Evolutionary conservation across 2,329 filamentous ascomycete genomes (phyloP), one percentile per base, ranked within the genome.

Genomic region (Sporothrix pallida): DNA sequence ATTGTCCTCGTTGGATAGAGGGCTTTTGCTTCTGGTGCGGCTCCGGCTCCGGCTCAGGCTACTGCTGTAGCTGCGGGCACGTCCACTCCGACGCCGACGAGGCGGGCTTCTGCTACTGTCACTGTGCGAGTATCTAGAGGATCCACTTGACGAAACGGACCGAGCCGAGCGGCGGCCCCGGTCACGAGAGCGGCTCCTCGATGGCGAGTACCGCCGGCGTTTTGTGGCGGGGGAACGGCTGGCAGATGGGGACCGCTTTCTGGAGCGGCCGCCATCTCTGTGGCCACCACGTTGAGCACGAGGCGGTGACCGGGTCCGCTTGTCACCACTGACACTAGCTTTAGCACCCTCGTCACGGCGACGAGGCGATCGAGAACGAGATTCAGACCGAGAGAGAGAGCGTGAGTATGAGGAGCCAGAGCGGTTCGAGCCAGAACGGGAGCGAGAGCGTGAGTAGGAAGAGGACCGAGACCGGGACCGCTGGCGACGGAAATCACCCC

Each of bases 121-220:
- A 72, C 79, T 81, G 17, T 72, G 78, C 10, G 78, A 81, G 12
- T 79, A 79, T 8, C 82, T 80, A 2, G 80, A 80, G 5, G 81
- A 82, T n/a, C 78, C 77, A 31, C 82, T 82, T 6, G 80, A 80
- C n/a, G 82, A 83, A 2, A 80, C 77, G 2, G 80, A 81, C n/a
- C 83, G 82, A 10, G 37, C 67, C 78, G 79, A 71, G 80, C 82
- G 76, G 7, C 83, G 83, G 44, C 82, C 82, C 74, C 79, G 82
- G 72, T 76, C 82, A 74, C 77, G 83, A 74, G 87, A 87, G 23
- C 84, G 83, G 75, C 85, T 87, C 50, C 82, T 81, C 5, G 85
- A 87, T 15, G 81, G 80, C 3, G 86, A 86, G 73, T 86, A 85
- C 73, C 86, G 84, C 48, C 87, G 84, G 65, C 86, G 83, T 76